A percentile compares a stretch with the other conserved stretches of the same genome.
Evolutionary conservation across 176 grass and related monocot species (phyloP).

Genomic region (Tuctoria greenei): DNA sequence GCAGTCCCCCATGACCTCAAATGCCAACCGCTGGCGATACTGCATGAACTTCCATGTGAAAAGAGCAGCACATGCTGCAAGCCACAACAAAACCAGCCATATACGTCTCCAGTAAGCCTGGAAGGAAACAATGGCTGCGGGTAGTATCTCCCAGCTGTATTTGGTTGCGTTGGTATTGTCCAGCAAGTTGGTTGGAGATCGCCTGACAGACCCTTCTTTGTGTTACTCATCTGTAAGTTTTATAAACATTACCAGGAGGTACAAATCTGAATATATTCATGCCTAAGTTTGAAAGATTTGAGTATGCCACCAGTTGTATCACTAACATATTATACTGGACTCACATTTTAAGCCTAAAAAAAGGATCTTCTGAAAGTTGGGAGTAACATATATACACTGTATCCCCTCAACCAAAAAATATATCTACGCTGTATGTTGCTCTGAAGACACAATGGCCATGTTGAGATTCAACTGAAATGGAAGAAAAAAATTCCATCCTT

Average conservation of each 20-base stretch:
- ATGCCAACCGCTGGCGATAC: too few relatives aligned
- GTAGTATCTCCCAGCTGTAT: background rate
- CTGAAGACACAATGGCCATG: too few relatives aligned
- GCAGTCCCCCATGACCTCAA: too few relatives aligned
- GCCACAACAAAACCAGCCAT: constrained; percentile 55
- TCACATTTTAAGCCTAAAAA: background rate
- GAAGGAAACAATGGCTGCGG: constrained; percentile 20
- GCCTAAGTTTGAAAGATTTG: too few relatives aligned
- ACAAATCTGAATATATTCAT: background rate
- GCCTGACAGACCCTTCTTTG: background rate
- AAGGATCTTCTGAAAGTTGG: background rate
- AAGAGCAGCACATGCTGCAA: constrained; percentile 46
- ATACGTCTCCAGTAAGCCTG: constrained; percentile 54
- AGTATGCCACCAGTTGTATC: too few relatives aligned
- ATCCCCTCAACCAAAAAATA: too few relatives aligned
- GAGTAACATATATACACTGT: background rate
- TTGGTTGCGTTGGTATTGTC: constrained; percentile 2
- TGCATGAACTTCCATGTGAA: constrained; percentile 83
- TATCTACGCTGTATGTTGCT: background rate
- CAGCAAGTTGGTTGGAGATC: constrained; percentile 12
- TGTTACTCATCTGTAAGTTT: constrained; percentile 12
- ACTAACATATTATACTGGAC: background rate
- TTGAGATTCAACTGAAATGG: too few relatives aligned
- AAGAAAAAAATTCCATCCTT: too few relatives aligned
- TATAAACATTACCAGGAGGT: constrained; percentile 3